Base-by-base conservation (phyloP, 345 rosid species). In the Mangifera indica region DNA sequence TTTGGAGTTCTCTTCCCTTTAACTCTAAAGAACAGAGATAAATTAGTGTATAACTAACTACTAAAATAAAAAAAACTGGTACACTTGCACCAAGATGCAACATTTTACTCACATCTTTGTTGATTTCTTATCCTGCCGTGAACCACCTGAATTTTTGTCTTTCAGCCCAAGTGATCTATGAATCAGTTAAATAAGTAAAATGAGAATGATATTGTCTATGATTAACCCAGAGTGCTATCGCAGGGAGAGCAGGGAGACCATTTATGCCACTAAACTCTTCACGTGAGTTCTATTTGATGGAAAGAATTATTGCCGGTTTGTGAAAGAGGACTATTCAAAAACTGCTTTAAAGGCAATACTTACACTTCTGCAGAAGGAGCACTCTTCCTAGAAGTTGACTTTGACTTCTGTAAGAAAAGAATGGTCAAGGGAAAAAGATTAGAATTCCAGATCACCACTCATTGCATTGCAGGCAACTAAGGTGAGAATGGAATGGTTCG, bases 1-100 rank as follows among this genome's bases (percentile, higher is more conserved):
- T 86, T 92, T 46, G 97, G 96, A 57, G 94, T 95, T 86, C 97
- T 87, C 87, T 85, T 89, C 59, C 89, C 85, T 81, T 89, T 91
- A 49, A 79, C 83, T 73, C 98, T 95, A 54, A 17, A 62, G 65
- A 63, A 42, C 56, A 75, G 78, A 53, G 15, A 57, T 37, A 60
- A 62, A 74, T 32, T 44, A 75, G 53, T 52, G 68, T n/a, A 55
- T 60, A 67, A 52, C 25, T 60, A 67, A 52, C 25, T 32, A 34
- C 67, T 63, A 60, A 66, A 74, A 62, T 24, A 46, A 68, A 55
- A 64, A 61, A 34, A 49, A 22, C 15, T n/a, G 7, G 56, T 32
- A 71, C 7, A 67, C 63, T 11, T 57, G 53, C 62, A 77, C 44
- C 75, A n/a, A 25, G 51, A 54, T 54, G 57, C 70, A 64, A 42